A percentile compares a stretch with the other conserved stretches of the same genome.
Conservation (phyloP, 1,284 basidiomycete genomes). For the Malassezia sympodialis region DNA sequence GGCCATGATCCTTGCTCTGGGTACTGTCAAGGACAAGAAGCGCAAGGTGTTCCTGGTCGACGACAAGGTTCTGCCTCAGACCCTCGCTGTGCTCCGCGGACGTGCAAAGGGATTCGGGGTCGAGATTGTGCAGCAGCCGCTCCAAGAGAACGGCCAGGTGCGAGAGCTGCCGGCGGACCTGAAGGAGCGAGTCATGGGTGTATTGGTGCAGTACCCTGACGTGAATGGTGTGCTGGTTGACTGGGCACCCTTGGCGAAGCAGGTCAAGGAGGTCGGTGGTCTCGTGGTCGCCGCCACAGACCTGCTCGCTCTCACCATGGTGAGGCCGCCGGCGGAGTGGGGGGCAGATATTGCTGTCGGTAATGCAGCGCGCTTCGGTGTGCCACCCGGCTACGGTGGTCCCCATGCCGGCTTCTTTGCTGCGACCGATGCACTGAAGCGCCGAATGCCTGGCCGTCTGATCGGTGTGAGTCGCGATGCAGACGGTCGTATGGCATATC, state of each 20-base stretch:
- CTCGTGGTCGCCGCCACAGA: slow-evolving; percentile 81
- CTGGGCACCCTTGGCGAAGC: slow-evolving; percentile 60
- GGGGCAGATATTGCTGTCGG: slow-evolving; percentile 92
- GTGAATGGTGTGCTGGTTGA: slow-evolving; percentile 75
- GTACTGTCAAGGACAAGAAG: slow-evolving; percentile 32
- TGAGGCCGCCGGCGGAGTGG: slow-evolving; percentile 96
- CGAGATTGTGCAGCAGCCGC: slow-evolving; percentile 32
- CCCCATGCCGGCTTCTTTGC: slow-evolving; percentile 81
- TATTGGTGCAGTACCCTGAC: slow-evolving; percentile 68
- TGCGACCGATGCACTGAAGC: slow-evolving; percentile 79
- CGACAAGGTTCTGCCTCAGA: slow-evolving; percentile 42
- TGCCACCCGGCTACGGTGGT: slow-evolving; percentile 50
- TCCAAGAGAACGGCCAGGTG: slow-evolving; percentile 28
- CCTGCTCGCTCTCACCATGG: slow-evolving; percentile 78
- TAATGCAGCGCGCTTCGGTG: slow-evolving; percentile 85
- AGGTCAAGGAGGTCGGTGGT: slow-evolving; percentile 65
- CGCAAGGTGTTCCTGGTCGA: slow-evolving; percentile 43
- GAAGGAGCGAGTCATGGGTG: slow-evolving; percentile 68
- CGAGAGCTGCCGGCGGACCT: slow-evolving; percentile 32
- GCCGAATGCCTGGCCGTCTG: slow-evolving; percentile 91
- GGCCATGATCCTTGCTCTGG: slow-evolving; percentile 43
- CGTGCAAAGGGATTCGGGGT: slow-evolving; percentile 45
- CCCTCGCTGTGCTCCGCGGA: slow-evolving; percentile 42
- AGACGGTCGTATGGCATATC: slow-evolving; percentile 75
- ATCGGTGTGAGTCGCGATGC: slow-evolving; percentile 81